Base-by-base conservation (phyloP, 495 filamentous ascomycete species). In the Penicillium riverlandense region DNA sequence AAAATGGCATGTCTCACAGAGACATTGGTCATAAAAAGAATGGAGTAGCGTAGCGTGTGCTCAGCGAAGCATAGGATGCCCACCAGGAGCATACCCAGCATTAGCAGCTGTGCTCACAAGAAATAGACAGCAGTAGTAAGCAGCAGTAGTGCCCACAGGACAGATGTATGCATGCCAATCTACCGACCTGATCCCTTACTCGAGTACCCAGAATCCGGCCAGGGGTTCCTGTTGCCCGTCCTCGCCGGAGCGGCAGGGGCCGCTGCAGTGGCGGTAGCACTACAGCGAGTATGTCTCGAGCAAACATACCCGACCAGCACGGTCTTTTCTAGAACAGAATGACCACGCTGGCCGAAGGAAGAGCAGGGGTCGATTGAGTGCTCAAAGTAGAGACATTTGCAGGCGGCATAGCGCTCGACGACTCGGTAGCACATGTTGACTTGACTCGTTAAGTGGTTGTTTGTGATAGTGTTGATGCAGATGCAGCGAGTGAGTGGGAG, bases 291-390 rank as follows among this genome's bases (percentile, higher is more conserved):
- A 22, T 95, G 88, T 28, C 54, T 62, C 1, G 70, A 54, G 65
- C 88, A 95, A 22, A 79, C 76, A 57, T 91, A 90, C 36, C 88
- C 88, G 28, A 94, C 88, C 6, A 88, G 67, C 29, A 95, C 78
- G 7, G 77, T 80, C 53, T 80, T 83, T 59, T 88, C 85, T 46
- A 88, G 78, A 45, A 89, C 66, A 7, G 52, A 41, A 54, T 95
- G 88, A 30, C 85, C 84, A 41, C 77, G 75, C 43, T 83, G 85
- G 37, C 83, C 82, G 54, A 82, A 83, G 36, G 79, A 72, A 16
- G 75, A 58, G 57, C 86, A 91, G 43, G 83, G 83, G 49, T 91
- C 86, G 47, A 88, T 71, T 12, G 81, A 77, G 62, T 91, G 86
- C 43, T 80, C 72, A 70, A 86, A 85, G 70, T 91, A 91, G 52